Percentiles rank a stretch among this genome's conserved stretches.
Evolutionary conservation across 1,284 basidiomycete genomes (phyloP).

Genomic region (Cutaneotrichosporon arboriforme): DNA sequence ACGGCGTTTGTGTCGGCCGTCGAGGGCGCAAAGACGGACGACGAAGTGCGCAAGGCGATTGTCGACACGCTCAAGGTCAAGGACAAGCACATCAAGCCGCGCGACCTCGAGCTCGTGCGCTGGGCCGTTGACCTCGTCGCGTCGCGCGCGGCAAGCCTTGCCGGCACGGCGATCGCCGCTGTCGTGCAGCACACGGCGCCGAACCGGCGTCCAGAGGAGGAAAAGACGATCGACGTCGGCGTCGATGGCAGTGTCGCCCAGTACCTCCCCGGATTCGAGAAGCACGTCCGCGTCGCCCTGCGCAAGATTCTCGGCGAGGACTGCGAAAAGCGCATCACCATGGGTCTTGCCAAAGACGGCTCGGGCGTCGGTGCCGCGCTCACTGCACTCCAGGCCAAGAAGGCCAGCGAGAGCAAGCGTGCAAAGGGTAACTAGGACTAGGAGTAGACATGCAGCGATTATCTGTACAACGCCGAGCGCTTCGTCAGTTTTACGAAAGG

Average conservation of each 20-base stretch:
- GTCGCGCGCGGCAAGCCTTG: slow-evolving; percentile 72
- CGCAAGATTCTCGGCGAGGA: slow-evolving; percentile 69
- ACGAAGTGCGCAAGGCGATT: slow-evolving; percentile 55
- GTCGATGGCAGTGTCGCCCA: slow-evolving; percentile 90
- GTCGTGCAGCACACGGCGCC: slow-evolving; percentile 72
- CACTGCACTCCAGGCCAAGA: slow-evolving; percentile 48
- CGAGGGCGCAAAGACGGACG: slow-evolving; percentile 52
- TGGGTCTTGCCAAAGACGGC: slow-evolving; percentile 93
- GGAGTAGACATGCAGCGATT: no score
- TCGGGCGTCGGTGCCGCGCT: slow-evolving; percentile 74
- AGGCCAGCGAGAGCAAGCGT: slow-evolving; percentile 29
- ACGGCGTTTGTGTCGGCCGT: slow-evolving; percentile 85
- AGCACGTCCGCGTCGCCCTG: slow-evolving; percentile 66
- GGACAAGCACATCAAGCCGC: slow-evolving; percentile 45
- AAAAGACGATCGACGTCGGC: slow-evolving; percentile 63
- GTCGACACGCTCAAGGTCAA: slow-evolving; percentile 60
- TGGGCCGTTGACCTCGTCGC: slow-evolving; percentile 75
- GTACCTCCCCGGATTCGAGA: slow-evolving; percentile 80
- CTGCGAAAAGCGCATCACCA: slow-evolving; percentile 69
- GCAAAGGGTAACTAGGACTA: no score
- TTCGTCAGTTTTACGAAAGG: no score
- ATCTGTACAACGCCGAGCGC: no score
- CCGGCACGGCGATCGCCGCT: slow-evolving; percentile 80
- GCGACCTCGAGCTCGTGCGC: slow-evolving; percentile 65
- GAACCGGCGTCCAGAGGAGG: slow-evolving; percentile 52